A percentile compares a stretch with the other conserved stretches of the same genome.
These are phyloP conservation scores for Kandelia obovata DNA, from an alignment of 345 rosid species.

Conservation along the genomic window DNA sequence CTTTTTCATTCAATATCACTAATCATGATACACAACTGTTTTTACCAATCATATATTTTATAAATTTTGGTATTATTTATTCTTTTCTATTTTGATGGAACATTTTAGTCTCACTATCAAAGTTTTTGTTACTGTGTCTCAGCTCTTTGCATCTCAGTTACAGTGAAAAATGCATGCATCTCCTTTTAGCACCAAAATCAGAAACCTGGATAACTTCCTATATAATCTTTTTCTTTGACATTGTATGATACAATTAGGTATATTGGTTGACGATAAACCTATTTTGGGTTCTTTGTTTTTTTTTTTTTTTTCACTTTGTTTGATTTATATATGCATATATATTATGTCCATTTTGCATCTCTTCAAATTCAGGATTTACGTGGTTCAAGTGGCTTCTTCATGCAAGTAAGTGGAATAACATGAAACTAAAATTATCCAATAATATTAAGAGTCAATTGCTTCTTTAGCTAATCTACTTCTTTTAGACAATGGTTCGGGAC, in stretches of 20 bases:
- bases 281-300: too few relatives aligned
- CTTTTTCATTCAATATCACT: too few relatives aligned
- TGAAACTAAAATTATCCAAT: background rate
- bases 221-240: too few relatives aligned
- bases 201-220: background rate
- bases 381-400: slow-evolving; percentile 54
- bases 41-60: too few relatives aligned
- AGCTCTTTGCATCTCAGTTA: background rate
- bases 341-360: slow-evolving; percentile 4
- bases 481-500: slow-evolving; percentile 82
- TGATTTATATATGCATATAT: background rate
- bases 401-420: slow-evolving; percentile 66
- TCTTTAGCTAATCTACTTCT: slow-evolving; percentile 13
- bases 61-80: background rate
- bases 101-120: too few relatives aligned
- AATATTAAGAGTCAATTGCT: slow-evolving; percentile 2
- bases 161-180: background rate
- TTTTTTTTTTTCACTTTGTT: too few relatives aligned
- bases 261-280: too few relatives aligned
- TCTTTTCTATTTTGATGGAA: background rate
- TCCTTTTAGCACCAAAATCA: background rate
- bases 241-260: too few relatives aligned
- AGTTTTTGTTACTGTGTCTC: too few relatives aligned
- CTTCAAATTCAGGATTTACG: slow-evolving; percentile 62
- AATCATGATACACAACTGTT: too few relatives aligned